Base-by-base conservation (phyloP, 1,284 basidiomycete genomes). In the Trametes versicolor region DNA sequence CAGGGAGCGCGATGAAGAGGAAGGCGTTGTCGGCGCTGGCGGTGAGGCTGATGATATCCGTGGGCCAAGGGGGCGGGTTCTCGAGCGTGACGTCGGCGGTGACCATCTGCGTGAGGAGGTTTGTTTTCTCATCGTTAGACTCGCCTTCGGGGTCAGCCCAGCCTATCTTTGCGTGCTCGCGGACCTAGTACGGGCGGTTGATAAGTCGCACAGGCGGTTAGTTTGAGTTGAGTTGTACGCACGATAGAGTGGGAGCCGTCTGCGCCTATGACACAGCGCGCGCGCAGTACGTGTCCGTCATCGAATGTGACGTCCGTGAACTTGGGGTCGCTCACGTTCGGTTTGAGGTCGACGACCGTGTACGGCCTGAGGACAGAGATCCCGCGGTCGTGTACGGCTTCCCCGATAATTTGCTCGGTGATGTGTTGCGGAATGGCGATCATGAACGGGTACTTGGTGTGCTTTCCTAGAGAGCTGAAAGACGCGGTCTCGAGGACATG, bases 241-340 rank as follows among this genome's bases (percentile, higher is more conserved):
- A 85, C 87, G 19, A 76, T 72, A 2, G 87, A 89, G 58, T 74
- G 79, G 19, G 82, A 76, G n/a, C 87, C 87, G 72, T 89, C 86
- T 13, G 87, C 86, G 45, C 84, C 86, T 34, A 88, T 70, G 1
- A 88, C 81, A 68, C 85, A 86, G 32, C 77, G 79, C 13, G 86
- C 76, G 0, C 75, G 78, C 34, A 88, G 73, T 13, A 77, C 73
- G 57, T 80, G 77, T 0, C 85, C 86, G 39, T 81, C 79, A 34
- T 87, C 85, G 64, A 89, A 87, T 0, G 70, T 60, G 6, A 85
- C 85, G 29, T 83, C 77, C 1, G 83, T 75, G 9, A 70, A 23
- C 23, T 59, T 55, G 36, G n/a, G 52, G 61, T 52, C 69, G 17
- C 64, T 62, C 7, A 60, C 36, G 62, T 64, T 72, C 15, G 65